phyloP scores from a whole-genome alignment of 257 asterid species.

The Nicotiana sylvestris region DNA sequence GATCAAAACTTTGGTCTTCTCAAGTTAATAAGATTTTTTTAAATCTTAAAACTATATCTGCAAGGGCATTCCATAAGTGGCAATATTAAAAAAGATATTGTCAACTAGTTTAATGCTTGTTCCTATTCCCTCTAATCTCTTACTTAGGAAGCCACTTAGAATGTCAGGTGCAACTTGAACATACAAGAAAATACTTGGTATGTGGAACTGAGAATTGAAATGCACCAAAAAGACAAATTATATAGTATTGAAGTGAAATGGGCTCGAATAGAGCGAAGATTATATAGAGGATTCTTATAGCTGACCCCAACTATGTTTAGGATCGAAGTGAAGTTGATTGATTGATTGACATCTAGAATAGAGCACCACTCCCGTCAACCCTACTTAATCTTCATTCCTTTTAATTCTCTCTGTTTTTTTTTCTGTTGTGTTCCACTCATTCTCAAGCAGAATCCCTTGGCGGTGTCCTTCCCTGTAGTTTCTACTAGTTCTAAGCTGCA shows the following conservation, averaged over 20 bases:
- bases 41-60: not conserved
- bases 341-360: slow-evolving; percentile 4
- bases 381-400: not conserved
- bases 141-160: not conserved
- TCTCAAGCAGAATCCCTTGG: not conserved
- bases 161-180: not conserved
- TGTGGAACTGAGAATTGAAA: not conserved
- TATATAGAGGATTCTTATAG: not conserved
- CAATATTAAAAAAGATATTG: not conserved
- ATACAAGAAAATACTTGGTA: not conserved
- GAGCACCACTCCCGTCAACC: not conserved
- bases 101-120: not conserved
- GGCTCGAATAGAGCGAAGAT: not conserved
- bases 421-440: not conserved
- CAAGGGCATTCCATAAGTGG: not conserved
- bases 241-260: not conserved
- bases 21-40: not conserved
- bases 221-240: not conserved
- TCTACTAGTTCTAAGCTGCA: not conserved
- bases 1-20: not conserved
- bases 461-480: not conserved
- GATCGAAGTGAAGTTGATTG: not conserved
- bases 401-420: not conserved
- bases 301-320: not conserved
- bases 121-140: not conserved